Conservation (phyloP, 1,284 basidiomycete genomes). For the Fistulinella staudtii region DNA sequence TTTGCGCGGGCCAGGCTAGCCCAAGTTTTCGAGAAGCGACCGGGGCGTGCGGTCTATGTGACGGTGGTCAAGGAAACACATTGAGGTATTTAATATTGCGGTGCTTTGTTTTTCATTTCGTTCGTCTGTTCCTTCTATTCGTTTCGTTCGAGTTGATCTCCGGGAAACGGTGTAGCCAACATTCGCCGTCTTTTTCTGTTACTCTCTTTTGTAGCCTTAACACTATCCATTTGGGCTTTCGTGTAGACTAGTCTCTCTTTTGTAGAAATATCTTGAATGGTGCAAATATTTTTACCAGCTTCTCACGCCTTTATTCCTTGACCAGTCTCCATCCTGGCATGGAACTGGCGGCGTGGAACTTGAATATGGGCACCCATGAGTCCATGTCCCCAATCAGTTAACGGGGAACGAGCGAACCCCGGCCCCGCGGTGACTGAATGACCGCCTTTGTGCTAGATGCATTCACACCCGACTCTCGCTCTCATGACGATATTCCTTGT, state of each 20-base stretch:
- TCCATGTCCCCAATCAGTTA: background rate
- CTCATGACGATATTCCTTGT: conserved; percentile 18
- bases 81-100: background rate
- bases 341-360: no score
- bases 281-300: no score
- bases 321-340: no score
- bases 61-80: conserved; percentile 38
- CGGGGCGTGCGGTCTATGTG: conserved; percentile 31
- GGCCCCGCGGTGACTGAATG: background rate
- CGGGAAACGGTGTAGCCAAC: background rate
- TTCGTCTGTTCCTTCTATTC: no score
- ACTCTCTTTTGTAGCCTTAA: conserved; percentile 23
- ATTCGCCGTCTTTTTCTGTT: background rate
- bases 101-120: background rate
- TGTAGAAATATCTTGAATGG: conserved; percentile 8
- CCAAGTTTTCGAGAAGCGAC: background rate
- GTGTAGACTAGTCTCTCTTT: conserved; percentile 7
- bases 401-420: background rate
- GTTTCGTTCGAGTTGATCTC: background rate
- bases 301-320: no score
- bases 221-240: background rate
- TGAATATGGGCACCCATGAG: no score
- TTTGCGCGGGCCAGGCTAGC: conserved; percentile 1
- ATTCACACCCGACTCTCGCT: background rate
- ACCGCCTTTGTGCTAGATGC: background rate